phyloP scores from a whole-genome alignment of 2,329 filamentous ascomycete genomes.

The Botrytis fabae region DNA sequence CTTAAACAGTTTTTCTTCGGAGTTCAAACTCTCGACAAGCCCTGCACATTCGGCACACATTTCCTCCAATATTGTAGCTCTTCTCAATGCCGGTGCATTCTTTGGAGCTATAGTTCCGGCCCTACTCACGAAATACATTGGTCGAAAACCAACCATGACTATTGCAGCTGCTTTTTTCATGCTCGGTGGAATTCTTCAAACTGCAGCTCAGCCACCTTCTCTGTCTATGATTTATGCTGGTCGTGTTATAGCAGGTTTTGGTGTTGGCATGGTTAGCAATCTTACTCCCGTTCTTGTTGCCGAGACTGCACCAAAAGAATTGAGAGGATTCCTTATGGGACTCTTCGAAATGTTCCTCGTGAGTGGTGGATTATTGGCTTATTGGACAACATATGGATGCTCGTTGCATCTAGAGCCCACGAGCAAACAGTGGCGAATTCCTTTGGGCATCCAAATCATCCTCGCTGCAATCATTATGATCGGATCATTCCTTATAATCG shows the following conservation, averaged over 20 bases:
- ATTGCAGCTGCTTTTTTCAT: slow-evolving; percentile 47
- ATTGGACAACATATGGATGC: slow-evolving; percentile 45
- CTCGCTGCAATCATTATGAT: slow-evolving; percentile 61
- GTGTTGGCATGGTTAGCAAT: slow-evolving; percentile 46
- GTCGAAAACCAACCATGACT: slow-evolving; percentile 48
- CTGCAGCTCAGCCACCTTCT: slow-evolving; percentile 25
- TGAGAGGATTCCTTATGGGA: slow-evolving; percentile 47
- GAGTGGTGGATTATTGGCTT: slow-evolving; percentile 45
- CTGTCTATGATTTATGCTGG: slow-evolving; percentile 29
- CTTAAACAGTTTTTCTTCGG: neutral
- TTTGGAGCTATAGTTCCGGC: slow-evolving; percentile 52
- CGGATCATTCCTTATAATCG: slow-evolving; percentile 44
- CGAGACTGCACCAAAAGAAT: slow-evolving; percentile 56
- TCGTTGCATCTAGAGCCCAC: slow-evolving; percentile 41
- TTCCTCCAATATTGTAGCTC: slow-evolving; percentile 46
- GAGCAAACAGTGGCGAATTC: slow-evolving; percentile 53
- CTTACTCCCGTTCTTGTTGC: slow-evolving; percentile 44
- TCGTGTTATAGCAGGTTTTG: slow-evolving; percentile 32
- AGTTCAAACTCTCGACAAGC: slow-evolving; percentile 27
- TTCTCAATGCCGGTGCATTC: slow-evolving; percentile 54
- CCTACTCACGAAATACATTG: slow-evolving; percentile 48
- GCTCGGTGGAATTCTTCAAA: slow-evolving; percentile 32
- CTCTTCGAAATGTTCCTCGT: slow-evolving; percentile 51
- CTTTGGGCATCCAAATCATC: slow-evolving; percentile 47
- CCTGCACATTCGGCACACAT: slow-evolving; percentile 25